Conservation (phyloP, 139 green algal genomes). For the Tetradesmus obliquus region DNA sequence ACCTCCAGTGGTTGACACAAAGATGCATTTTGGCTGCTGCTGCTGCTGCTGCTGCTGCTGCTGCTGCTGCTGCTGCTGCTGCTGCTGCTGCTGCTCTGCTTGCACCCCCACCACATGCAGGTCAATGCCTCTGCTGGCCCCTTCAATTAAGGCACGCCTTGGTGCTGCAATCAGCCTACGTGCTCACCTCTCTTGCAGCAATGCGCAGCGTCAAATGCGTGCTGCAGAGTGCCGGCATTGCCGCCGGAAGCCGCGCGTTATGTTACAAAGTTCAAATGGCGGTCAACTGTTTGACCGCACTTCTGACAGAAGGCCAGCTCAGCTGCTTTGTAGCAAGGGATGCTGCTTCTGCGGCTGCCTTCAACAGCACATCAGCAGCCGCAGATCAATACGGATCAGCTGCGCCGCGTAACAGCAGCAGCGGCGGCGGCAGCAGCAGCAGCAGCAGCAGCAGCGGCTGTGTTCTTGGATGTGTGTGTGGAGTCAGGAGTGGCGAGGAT, state of each 20-base stretch:
- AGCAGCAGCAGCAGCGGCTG: background rate
- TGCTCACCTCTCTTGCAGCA: background rate
- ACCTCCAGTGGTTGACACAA: background rate
- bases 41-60: background rate
- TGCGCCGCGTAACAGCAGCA: background rate
- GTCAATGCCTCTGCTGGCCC: constrained; percentile 18
- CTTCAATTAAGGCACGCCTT: background rate
- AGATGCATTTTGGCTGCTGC: background rate
- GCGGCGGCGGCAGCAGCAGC: background rate
- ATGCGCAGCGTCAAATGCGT: constrained; percentile 3
- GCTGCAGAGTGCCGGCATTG: background rate
- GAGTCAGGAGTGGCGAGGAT: background rate
- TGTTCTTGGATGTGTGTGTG: background rate
- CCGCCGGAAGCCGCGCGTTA: background rate
- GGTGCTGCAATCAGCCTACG: background rate
- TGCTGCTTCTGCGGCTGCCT: background rate
- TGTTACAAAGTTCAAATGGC: background rate
- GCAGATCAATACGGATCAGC: background rate
- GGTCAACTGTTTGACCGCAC: background rate
- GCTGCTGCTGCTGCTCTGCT: background rate
- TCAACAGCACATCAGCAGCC: background rate
- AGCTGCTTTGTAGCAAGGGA: background rate
- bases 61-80: background rate
- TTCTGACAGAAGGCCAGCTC: background rate
- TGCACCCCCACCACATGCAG: too few species aligned